Evolutionary conservation across 148 eudicot species (phyloP), one percentile per base, ranked within the genome.

Genomic region (Polygonum aviculare): DNA sequence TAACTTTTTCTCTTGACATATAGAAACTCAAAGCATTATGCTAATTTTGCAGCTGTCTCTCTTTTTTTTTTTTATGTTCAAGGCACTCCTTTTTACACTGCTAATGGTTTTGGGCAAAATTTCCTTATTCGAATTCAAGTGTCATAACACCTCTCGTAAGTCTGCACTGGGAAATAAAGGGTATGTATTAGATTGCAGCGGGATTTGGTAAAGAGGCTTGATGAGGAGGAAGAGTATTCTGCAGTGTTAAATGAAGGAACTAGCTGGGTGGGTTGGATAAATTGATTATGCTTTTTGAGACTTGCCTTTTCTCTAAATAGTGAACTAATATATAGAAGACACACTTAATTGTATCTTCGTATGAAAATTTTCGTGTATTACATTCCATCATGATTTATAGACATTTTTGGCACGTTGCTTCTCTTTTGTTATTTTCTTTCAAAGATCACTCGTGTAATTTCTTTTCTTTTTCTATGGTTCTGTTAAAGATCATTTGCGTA

Each of bases 1-100:
- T 90, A 82, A 82, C 51, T 82, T 67, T 11, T 36, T 67, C 36
- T 67, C 38, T 10, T 60, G 38, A 31, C 69, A 11, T 60, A 26
- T 60, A 60, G 38, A 60, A 60, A 60, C 16, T 60, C 16, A 60
- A 59, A 60, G 69, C 12, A 60, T 26, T 60, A 60, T 60, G 69
- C 35, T 60, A 6, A 12, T 26, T 12, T 36, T 60, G 69, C 38
- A 59, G 67, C 22, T 14, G 38, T 26, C 69, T 60, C n/a, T n/a
- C n/a, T n/a, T n/a, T 38, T 60, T 12, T 21, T 35, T 31, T 60
- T 60, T 60, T 26, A 21, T 60, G 69, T 60, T 60, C 4, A 35
- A 26, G 36, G 65, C 65, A 59, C 31, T 2, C 4, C 18, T 0
- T 49, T 49, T 49, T 49, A 1, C 3, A 39, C 6, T 39, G 41